A percentile compares a stretch with the other conserved stretches of the same genome.
phyloP scores from a whole-genome alignment of 805 yeast species.

The Candida ficus region DNA sequence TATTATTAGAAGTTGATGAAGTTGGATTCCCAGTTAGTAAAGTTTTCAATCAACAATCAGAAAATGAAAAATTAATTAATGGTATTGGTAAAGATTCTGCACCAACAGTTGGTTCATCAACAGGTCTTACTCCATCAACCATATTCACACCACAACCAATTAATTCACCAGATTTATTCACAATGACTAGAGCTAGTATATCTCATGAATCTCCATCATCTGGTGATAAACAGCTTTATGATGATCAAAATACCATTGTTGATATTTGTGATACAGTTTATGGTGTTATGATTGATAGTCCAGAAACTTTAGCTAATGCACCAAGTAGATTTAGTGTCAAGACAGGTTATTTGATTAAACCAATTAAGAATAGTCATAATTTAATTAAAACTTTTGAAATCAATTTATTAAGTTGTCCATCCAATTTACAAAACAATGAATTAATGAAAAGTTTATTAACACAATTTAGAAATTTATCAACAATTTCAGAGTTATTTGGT shows the following conservation, averaged over 20 bases:
- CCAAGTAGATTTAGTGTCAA: constrained; percentile 66
- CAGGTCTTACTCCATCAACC: constrained; percentile 23
- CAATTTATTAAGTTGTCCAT: constrained; percentile 68
- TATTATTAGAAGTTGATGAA: constrained; percentile 30
- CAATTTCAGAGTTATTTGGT: constrained; percentile 32
- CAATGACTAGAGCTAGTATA: constrained; percentile 7
- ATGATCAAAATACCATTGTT: constrained; percentile 27
- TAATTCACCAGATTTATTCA: constrained; percentile 25
- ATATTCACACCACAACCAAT: constrained; percentile 24
- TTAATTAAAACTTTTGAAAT: constrained; percentile 47
- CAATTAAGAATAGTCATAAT: constrained; percentile 24
- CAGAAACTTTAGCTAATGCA: constrained; percentile 65
- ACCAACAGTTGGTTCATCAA: constrained; percentile 24
- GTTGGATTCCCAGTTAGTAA: constrained; percentile 30
- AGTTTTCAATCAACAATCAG: constrained; percentile 22
- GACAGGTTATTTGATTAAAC: constrained; percentile 61
- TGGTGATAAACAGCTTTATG: background rate
- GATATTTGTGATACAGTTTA: constrained; percentile 47
- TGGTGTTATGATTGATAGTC: constrained; percentile 53
- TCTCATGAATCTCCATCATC: constrained; percentile 19
- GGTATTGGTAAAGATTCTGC: constrained; percentile 11
- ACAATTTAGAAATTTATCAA: constrained; percentile 57
- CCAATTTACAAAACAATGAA: constrained; percentile 50
- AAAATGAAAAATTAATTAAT: constrained; percentile 9
- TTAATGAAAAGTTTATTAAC: constrained; percentile 50